Evolutionary conservation across 2,329 filamentous ascomycete genomes (phyloP), one percentile per base, ranked within the genome.

Genomic region (Penicillium sp.): DNA sequence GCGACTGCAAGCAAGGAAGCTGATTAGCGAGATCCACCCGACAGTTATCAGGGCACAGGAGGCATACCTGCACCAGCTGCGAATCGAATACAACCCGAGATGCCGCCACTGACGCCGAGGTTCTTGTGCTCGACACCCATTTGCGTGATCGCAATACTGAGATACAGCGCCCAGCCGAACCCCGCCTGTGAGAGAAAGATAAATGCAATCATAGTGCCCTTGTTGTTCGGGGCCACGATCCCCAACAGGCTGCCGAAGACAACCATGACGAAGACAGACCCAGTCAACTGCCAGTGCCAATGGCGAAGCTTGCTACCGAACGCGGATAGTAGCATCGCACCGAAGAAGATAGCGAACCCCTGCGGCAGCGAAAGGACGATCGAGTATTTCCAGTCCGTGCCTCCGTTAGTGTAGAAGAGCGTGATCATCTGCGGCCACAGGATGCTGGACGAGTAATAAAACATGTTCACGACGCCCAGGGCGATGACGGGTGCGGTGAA

Each of bases 91-190:
- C 50, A 53, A 2, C 50, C 50, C 5, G 76, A 74, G 11, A 82
- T 73, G 52, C 79, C 81, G 41, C 80, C 80, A 46, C 73, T 74
- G 15, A 81, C 77, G 15, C 82, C 82, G 0, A 84, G 74, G 53
- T 83, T 80, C 19, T 79, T 75, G 63, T 84, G 83, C 29, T 81
- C 76, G 3, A 82, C 81, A n/a, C 81, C 82, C 61, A 83, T 78
- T 67, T 84, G 82, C 6, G 79, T 81, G 63, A 81, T 79, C 1
- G 82, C 79, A 64, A 85, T 83, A 19, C 76, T 79, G 21, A 83
- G 35, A 13, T 38, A 38, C 8, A 81, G 75, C 3, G 77, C 81
- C 78, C 79, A 83, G 6, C 81, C 81, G 64, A 81, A 84, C 5
- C 77, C 81, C 13, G 75, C 71, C 66, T 81, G 73, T 5, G 76